Evolutionary conservation across 768 basidiomycete species (phyloP).

Genomic region (Boletus subcaerulescens): DNA sequence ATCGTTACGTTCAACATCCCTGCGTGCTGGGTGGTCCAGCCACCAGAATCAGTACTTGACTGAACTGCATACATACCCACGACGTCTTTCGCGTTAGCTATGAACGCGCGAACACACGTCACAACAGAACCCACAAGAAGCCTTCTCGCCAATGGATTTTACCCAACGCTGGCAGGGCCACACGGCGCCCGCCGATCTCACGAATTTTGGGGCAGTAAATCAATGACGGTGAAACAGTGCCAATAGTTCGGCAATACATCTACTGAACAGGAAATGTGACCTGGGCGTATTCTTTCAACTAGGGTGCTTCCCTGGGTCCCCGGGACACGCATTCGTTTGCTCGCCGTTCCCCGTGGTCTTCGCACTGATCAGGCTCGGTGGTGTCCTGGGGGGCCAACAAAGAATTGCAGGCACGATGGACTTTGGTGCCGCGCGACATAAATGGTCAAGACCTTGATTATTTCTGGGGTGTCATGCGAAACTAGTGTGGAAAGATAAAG

Average conservation of each 20-base stretch:
- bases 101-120: background rate
- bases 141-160: background rate
- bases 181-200: slow-evolving; percentile 15
- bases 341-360: slow-evolving; percentile 3
- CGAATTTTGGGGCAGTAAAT: slow-evolving; percentile 18
- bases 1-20: slow-evolving; percentile 6
- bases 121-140: background rate
- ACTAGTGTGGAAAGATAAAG: slow-evolving; percentile 6
- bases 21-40: slow-evolving; percentile 4
- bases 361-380: background rate
- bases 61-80: background rate
- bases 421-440: background rate
- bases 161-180: background rate
- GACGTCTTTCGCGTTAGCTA: too few relatives aligned
- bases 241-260: slow-evolving; percentile 22
- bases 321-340: slow-evolving; percentile 7
- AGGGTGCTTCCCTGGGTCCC: slow-evolving; percentile 1
- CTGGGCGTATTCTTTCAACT: background rate
- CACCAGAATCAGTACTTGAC: background rate
- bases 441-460: background rate
- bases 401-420: background rate
- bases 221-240: slow-evolving; percentile 12
- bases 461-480: slow-evolving; percentile 8
- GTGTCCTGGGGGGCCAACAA: background rate
- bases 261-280: slow-evolving; percentile 7